Evolutionary conservation across 1,139 yeast species (phyloP), one percentile per base, ranked within the genome.

Genomic region (Kodamaea anthophila): DNA sequence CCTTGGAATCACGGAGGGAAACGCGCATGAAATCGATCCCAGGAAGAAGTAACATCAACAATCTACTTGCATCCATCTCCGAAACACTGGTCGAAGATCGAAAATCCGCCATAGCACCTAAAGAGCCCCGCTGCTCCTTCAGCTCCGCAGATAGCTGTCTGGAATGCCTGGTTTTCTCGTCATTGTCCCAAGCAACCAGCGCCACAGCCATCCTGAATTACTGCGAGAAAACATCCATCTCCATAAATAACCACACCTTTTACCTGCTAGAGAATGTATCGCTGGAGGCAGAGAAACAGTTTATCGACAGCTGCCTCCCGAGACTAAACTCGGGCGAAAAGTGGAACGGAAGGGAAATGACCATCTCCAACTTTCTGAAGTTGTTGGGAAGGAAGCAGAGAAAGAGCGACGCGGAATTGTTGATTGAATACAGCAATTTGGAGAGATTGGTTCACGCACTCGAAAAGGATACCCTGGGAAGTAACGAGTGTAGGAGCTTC

Each of bases 261-360:
- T 15, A 25, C 21, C 31, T 28, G 35, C 12, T 28, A 28, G 63
- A 58, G n/a, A 43, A 42, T 28, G 38, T 31, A 25, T 55, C 52
- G 37, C 44, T 54, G 21, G 38, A 53, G 3, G 37, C 53, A 21
- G 70, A 65, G 33, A 58, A 57, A 33, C 59, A 53, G 37, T 61
- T 55, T 41, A 60, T 65, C 13, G 54, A 59, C 31, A 56, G 58
- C 35, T 63, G 71, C 41, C 45, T 64, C 14, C 69, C 70, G 4
- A 51, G 46, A 28, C 51, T 65, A 32, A 62, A 63, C 38, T 57
- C 69, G 9, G 64, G 37, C 38, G 71, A 65, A 40, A 55, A 47
- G 33, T 65, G 72, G 72, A 47, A 39, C 24, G 62, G 65, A 4
- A 42, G 37, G 26, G 35, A 40, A 19, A 32, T 64, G 9, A 61